Percentiles rank a stretch among this genome's conserved stretches.
These are phyloP conservation scores for Pythium brachiatum DNA, from an alignment of 352 stramenopile genomes.

Conservation along the genomic window DNA sequence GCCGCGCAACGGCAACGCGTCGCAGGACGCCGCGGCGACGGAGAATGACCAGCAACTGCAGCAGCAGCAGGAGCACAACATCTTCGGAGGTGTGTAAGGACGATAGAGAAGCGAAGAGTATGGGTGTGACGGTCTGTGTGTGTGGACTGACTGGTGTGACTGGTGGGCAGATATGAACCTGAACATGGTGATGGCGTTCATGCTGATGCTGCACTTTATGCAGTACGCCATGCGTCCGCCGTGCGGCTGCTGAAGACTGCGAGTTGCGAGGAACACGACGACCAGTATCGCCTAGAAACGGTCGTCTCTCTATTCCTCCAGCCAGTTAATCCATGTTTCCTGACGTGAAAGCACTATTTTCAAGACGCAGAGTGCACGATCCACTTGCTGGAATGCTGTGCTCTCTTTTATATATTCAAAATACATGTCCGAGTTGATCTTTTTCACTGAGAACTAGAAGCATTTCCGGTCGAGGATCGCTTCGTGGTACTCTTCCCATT, in stretches of 20 bases:
- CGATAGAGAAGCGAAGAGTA: neutral
- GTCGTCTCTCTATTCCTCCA: neutral
- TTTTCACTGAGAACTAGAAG: conserved; percentile 34
- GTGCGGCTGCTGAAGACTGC: conserved; percentile 61
- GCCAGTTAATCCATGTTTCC: neutral
- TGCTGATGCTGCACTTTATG: conserved; percentile 86
- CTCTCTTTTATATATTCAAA: conserved; percentile 1
- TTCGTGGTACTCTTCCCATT: conserved; percentile 90
- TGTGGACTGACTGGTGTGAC: neutral
- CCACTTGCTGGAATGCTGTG: neutral
- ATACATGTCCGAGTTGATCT: neutral
- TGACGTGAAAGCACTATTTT: conserved; percentile 4
- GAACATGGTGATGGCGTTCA: conserved; percentile 83
- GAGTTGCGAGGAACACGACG: neutral
- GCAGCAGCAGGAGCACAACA: conserved; percentile 60
- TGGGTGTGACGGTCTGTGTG: conserved; percentile 2
- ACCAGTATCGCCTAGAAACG: neutral
- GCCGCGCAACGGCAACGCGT: conserved; percentile 23
- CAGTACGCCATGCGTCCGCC: conserved; percentile 84
- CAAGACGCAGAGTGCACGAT: neutral
- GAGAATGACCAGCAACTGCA: conserved; percentile 21
- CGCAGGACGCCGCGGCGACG: conserved; percentile 19
- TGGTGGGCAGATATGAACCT: conserved; percentile 65
- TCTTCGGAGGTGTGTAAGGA: conserved; percentile 69
- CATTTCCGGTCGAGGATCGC: conserved; percentile 83